Base-by-base conservation (phyloP, 208 protist genomes). In the Acanthamoeba divionensis region DNA sequence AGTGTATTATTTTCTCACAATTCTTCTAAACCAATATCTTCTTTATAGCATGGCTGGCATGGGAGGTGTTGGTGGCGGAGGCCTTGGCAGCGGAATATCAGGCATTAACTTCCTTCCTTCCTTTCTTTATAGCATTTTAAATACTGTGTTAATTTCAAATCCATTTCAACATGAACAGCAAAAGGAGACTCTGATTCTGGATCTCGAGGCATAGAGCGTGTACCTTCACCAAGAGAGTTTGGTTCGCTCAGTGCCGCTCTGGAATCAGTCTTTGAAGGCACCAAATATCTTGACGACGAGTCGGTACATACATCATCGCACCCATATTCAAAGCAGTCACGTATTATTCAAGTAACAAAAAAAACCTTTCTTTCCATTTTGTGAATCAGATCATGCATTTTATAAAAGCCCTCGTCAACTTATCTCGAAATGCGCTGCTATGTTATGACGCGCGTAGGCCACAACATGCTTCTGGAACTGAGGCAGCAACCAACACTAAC, bases 241-340 rank as follows among this genome's bases (percentile, higher is more conserved):
- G 24, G 44, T 31, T 80, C 31, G 33, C 3, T 80, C 24, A 62
- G 48, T 2, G 60, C 71, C 2, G 60, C 48, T 29, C 45, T 86
- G 12, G 77, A 86, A 18, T 62, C 77, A 2, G 48, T 86, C 38
- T 86, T 86, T 29, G 55, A 86, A 21, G 77, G 54, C 47, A 86
- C 33, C 38, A 45, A 66, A 21, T 66, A 86, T 29, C 55, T 86
- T 26, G 77, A 86, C 55, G 77, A 86, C 38, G 24, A 52, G 44
- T 80, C 71, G 7, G 48, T 80, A 8, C 7, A 1, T 50, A 80
- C 71, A 62, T 80, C 45, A 52, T 80, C 2, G 2, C 77, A 2
- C 33, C 77, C 15, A 31, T 86, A 18, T 50, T 86, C 44, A 6
- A 24, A 21, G 63, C 36, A 13, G n/a, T 71, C 63, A 24, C 13